Evolutionary conservation across 331 rosid species (phyloP).

Genomic region (Malus hybrid): DNA sequence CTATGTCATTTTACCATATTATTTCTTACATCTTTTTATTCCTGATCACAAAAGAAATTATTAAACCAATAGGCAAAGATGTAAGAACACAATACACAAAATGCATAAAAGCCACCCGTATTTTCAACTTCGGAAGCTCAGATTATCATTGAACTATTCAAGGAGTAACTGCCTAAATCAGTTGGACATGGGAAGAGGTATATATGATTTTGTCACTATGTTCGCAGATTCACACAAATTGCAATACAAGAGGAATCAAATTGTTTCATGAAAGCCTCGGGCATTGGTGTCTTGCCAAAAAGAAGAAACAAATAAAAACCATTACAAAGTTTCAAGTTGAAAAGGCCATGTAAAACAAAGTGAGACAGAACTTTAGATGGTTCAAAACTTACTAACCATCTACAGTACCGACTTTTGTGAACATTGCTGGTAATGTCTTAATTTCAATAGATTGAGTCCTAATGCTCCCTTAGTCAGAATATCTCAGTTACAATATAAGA

Average conservation of each 20-base stretch:
- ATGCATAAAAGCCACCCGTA: neutral
- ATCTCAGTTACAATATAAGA: neutral
- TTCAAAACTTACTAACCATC: conserved; percentile 1
- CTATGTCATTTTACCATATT: neutral
- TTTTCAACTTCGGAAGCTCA: neutral
- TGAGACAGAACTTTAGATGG: neutral
- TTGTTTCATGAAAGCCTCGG: neutral
- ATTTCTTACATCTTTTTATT: neutral
- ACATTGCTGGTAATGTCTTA: neutral
- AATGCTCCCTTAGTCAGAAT: neutral
- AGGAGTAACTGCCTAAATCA: too few relatives aligned
- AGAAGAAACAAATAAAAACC: neutral
- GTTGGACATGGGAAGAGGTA: neutral
- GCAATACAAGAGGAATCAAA: neutral
- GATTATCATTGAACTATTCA: too few relatives aligned
- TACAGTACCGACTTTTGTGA: neutral
- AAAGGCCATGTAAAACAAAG: neutral
- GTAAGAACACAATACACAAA: neutral
- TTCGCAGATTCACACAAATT: neutral
- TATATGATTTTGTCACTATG: neutral
- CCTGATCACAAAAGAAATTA: neutral
- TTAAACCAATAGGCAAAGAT: neutral
- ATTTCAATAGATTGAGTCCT: neutral
- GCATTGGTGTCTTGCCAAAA: neutral
- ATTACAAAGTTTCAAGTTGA: neutral